These are phyloP conservation scores for Berkeleyomyces basicola DNA, from an alignment of 2,329 filamentous ascomycete species.

Conservation along the genomic window DNA sequence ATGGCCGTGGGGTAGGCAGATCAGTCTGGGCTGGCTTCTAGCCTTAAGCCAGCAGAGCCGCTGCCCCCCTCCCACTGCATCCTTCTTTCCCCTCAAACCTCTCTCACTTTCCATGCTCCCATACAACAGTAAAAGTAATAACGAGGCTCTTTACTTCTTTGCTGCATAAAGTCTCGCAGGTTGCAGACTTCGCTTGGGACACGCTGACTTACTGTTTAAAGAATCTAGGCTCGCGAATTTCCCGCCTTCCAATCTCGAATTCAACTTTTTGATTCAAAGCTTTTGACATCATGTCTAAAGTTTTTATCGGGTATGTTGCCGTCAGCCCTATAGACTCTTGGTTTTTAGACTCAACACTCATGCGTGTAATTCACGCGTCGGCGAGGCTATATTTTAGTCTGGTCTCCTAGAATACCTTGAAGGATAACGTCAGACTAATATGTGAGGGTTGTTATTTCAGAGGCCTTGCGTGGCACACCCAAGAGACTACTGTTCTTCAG, in stretches of 20 bases:
- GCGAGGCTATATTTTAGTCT: background rate
- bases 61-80: background rate
- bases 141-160: background rate
- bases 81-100: background rate
- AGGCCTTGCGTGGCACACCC: conserved; percentile 96
- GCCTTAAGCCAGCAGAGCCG: background rate
- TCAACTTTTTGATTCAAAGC: background rate
- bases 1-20: background rate
- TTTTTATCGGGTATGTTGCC: conserved; percentile 72
- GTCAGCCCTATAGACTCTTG: background rate
- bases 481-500: conserved; percentile 66
- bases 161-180: background rate
- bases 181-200: background rate
- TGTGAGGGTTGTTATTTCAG: conserved; percentile 27
- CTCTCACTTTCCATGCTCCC: background rate
- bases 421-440: background rate
- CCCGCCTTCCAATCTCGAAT: background rate
- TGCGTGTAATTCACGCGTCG: background rate
- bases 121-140: background rate
- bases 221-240: background rate
- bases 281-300: conserved; percentile 56
- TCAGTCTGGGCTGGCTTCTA: background rate
- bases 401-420: background rate
- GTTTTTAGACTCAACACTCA: background rate
- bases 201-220: background rate